These are phyloP conservation scores for Oleoguttula mirabilis DNA, from an alignment of 495 filamentous ascomycete species.

Conservation along the genomic window DNA sequence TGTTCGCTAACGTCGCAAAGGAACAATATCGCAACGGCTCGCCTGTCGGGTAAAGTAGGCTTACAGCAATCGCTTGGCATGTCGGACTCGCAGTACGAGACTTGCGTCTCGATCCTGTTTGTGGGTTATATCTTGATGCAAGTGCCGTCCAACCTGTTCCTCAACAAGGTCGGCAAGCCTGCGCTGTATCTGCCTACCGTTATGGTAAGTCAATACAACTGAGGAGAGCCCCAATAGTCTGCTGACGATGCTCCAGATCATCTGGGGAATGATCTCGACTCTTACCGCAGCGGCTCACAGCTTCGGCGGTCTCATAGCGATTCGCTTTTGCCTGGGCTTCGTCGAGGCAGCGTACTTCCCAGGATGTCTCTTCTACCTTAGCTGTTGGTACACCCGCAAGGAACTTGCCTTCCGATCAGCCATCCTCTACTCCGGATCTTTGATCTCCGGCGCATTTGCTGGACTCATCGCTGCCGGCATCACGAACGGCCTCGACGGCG, in stretches of 20 bases:
- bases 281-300: conserved; percentile 35
- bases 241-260: conserved; percentile 25
- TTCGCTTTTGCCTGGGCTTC: conserved; percentile 33
- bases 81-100: conserved; percentile 40
- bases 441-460: conserved; percentile 30
- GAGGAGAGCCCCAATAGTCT: too few species aligned
- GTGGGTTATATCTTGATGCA: conserved; percentile 38
- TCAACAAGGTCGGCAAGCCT: conserved; percentile 26
- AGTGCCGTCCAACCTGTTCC: conserved; percentile 33
- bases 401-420: conserved; percentile 37
- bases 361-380: conserved; percentile 36
- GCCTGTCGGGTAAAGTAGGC: conserved; percentile 36
- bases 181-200: neutral
- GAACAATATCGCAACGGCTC: conserved; percentile 35
- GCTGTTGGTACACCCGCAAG: conserved; percentile 40
- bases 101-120: conserved; percentile 46
- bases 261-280: conserved; percentile 38
- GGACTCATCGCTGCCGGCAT: conserved; percentile 39
- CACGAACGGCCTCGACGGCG: conserved; percentile 25
- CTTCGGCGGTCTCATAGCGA: conserved; percentile 33
- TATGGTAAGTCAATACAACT: too few species aligned
- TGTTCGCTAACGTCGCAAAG: too few species aligned
- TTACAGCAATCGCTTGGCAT: conserved; percentile 39
- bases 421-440: conserved; percentile 36
- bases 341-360: conserved; percentile 43